phyloP scores from a whole-genome alignment of 2,329 filamentous ascomycete genomes.

The Aspergillus sp. region DNA sequence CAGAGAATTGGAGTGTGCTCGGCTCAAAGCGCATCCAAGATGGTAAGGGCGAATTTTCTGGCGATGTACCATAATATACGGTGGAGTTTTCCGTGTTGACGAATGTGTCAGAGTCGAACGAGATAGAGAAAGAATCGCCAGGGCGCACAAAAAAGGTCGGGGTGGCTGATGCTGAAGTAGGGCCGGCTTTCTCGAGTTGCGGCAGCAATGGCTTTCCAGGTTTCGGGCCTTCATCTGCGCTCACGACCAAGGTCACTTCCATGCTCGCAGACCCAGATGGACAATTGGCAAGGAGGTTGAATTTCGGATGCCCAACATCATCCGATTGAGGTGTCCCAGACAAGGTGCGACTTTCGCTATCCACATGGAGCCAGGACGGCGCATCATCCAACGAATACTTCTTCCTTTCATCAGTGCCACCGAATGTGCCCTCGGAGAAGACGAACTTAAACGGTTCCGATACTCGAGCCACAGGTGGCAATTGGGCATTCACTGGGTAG shows the following conservation, averaged over 20 bases:
- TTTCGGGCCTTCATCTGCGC: slow-evolving; percentile 35
- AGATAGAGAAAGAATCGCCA: slow-evolving; percentile 52
- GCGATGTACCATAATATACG: slow-evolving; percentile 67
- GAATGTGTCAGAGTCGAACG: slow-evolving; percentile 64
- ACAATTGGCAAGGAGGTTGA: slow-evolving; percentile 65
- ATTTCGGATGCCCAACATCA: slow-evolving; percentile 50
- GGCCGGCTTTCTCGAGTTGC: slow-evolving; percentile 29
- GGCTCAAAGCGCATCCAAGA: slow-evolving; percentile 75
- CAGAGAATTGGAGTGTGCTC: slow-evolving; percentile 57
- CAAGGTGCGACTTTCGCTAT: slow-evolving; percentile 56
- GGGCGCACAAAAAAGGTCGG: slow-evolving; percentile 33
- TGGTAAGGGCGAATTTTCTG: slow-evolving; percentile 71
- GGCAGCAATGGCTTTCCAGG: slow-evolving; percentile 26
- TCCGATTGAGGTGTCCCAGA: slow-evolving; percentile 58
- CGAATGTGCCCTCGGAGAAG: slow-evolving; percentile 57
- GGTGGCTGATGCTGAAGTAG: slow-evolving; percentile 33
- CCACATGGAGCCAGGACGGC: slow-evolving; percentile 67
- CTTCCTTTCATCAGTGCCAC: slow-evolving; percentile 47
- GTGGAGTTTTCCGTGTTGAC: slow-evolving; percentile 47
- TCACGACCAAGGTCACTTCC: slow-evolving; percentile 63
- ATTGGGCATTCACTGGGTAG: slow-evolving; percentile 77
- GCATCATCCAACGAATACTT: slow-evolving; percentile 58
- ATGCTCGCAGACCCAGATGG: slow-evolving; percentile 54
- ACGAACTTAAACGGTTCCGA: slow-evolving; percentile 43
- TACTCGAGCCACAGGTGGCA: slow-evolving; percentile 68